Evolutionary conservation across 2,329 filamentous ascomycete species (phyloP).

Genomic region (Paraconiothyrium brasiliense): DNA sequence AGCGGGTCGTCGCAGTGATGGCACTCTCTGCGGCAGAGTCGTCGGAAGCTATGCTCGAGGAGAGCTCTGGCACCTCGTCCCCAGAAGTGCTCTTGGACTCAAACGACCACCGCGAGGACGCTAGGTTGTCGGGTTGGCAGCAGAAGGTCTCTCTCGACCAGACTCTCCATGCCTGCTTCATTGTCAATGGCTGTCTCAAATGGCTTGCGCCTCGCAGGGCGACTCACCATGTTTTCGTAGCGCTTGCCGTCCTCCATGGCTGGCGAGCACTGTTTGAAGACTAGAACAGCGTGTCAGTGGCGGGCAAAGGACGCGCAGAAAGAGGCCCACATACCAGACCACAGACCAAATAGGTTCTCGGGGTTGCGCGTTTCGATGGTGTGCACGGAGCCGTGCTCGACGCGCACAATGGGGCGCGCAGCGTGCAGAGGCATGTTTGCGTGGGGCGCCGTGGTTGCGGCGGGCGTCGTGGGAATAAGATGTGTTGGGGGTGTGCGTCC

Average conservation of each 20-base stretch:
- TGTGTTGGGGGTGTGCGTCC: constrained; percentile 20
- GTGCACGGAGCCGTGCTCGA: constrained; percentile 91
- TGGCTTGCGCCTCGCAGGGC: not conserved
- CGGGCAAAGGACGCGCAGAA: not conserved
- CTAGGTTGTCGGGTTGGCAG: constrained; percentile 69
- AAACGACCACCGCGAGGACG: constrained; percentile 46
- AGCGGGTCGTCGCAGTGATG: constrained; percentile 58
- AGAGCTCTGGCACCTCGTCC: constrained; percentile 54
- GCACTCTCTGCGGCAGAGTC: constrained; percentile 50
- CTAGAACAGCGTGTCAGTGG: constrained; percentile 58
- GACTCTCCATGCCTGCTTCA: constrained; percentile 72
- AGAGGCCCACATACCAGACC: constrained; percentile 77
- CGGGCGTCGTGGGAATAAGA: constrained; percentile 18
- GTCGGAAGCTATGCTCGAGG: constrained; percentile 57
- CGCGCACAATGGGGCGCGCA: constrained; percentile 85
- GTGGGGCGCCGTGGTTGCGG: constrained; percentile 22
- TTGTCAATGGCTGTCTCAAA: constrained; percentile 1
- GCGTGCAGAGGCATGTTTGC: constrained; percentile 81
- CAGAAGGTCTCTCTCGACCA: constrained; percentile 96
- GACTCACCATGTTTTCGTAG: constrained; percentile 83
- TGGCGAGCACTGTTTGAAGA: constrained; percentile 93
- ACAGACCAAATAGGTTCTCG: constrained; percentile 95
- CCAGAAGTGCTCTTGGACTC: constrained; percentile 37
- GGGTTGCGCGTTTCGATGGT: constrained; percentile 93
- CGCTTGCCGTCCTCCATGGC: constrained; percentile 92